Evolutionary conservation across 2,329 filamentous ascomycete genomes (phyloP).

Genomic region (Xylaria sp.): DNA sequence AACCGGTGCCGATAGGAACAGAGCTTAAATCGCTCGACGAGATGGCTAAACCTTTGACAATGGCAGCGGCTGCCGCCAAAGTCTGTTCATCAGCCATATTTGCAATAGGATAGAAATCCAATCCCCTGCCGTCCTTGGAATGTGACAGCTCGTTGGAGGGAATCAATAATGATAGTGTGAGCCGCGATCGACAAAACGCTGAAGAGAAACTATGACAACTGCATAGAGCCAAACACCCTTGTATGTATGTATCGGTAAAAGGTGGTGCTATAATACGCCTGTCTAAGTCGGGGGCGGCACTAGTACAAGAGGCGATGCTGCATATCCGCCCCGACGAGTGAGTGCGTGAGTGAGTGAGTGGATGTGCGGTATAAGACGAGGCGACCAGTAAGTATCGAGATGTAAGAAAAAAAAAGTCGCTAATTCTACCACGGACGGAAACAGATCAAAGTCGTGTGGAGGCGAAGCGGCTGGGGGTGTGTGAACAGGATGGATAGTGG

Average conservation of each 20-base stretch:
- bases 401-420: neutral
- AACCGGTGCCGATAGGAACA: constrained; percentile 55
- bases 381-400: constrained; percentile 8
- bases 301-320: constrained; percentile 27
- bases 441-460: constrained; percentile 12
- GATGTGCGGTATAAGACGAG: constrained; percentile 14
- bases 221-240: constrained; percentile 41
- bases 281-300: constrained; percentile 27
- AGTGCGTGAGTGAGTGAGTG: constrained; percentile 10
- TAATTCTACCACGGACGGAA: neutral
- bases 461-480: constrained; percentile 16
- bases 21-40: constrained; percentile 54
- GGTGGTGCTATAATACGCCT: constrained; percentile 19
- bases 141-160: neutral
- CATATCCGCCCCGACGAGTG: constrained; percentile 25
- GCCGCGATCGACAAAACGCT: constrained; percentile 44
- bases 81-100: constrained; percentile 65
- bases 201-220: constrained; percentile 40
- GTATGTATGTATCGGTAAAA: constrained; percentile 23
- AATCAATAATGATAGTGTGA: constrained; percentile 11
- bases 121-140: constrained; percentile 12
- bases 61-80: constrained; percentile 63
- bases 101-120: constrained; percentile 32
- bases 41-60: constrained; percentile 63
- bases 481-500: constrained; percentile 17